Evolutionary conservation across 805 yeast genomes (phyloP), one percentile per base, ranked within the genome.

Genomic region (Candida stauntonica): DNA sequence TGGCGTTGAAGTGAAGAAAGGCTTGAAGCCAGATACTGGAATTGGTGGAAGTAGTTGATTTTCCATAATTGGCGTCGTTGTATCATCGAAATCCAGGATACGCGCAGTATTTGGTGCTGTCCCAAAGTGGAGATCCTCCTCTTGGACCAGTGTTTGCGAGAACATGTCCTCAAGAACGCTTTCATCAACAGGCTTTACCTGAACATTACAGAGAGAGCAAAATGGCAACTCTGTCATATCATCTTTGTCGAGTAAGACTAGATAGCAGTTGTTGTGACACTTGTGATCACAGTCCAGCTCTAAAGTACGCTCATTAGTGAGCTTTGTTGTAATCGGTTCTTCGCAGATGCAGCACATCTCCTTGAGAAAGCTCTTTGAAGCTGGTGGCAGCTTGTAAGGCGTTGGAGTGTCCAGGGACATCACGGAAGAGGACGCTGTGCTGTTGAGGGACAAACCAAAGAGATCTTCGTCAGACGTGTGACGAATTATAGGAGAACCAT

Each of bases 211-310:
- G 2, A 53, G 28, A 3, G 44, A 38, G 38, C 68, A 63, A 4
- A 29, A 27, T 1, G 67, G 65, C 6, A 43, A 33, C 12, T 44
- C 42, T 11, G 43, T 36, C 18, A 19, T 21, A 29, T 39, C 52
- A 19, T 24, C 45, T 19, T 33, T 52, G 36, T 44, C 51, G 46
- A 62, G 44, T 28, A 63, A 36, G 7, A 65, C 55, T 4, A 59
- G 42, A 23, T 61, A 67, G 43, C 79, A 74, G 37, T 67, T 61
- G 37, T 60, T 59, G 49, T 74, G 79, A 20, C 67, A 55, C 28
- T 59, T 58, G 48, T 73, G 77, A 6, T 62, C 55, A 51, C 77
- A 72, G 1, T 62, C 46, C 31, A 72, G 44, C 24, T 64, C 68
- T 4, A 73, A 39, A 1, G 66, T 44, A 24, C 59, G 63, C 54